Evolutionary conservation across 805 yeast genomes (phyloP), one percentile per base, ranked within the genome.

Genomic region (Candida orba): DNA sequence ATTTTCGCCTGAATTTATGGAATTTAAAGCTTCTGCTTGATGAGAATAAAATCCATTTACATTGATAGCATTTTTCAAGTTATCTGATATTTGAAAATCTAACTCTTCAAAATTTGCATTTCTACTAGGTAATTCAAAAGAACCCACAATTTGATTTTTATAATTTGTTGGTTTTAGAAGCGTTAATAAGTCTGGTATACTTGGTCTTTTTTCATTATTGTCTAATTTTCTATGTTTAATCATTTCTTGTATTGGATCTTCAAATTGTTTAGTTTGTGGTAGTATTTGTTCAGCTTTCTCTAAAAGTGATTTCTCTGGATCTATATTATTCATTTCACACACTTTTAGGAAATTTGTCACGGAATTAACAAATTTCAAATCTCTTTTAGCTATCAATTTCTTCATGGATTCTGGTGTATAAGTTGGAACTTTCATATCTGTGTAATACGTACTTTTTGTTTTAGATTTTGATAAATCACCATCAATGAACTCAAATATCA

Each of bases 401-500:
- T 74, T 75, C 61, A 86, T 73, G 7, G 81, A 78, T 4, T 72
- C 78, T 3, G 76, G 70, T 0, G 78, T 64, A 47, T 78, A 73
- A 3, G 68, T 70, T 2, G 80, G 78, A 15, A 76, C 49, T 37
- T 65, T 70, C 46, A 80, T 67, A 39, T 72, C 74, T 6, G 72
- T 64, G 40, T 58, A 68, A 50, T 56, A 67, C 4, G 67, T 59
- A 13, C 66, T 54, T 64, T 60, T 73, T 35, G 66, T 73, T 68
- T 69, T 76, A 51, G 66, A 76, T 53, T 67, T 74, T 54, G 67
- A 51, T 54, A 73, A 57, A 45, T 72, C 68, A 13, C 84, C 85
- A 59, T 90, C 95, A 15, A 77, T 69, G 59, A 90, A 86, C 50
- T 84, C 90, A 56, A 90, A 84, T 2, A 86, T 68, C 24, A 90